Base-by-base conservation (phyloP, 202 grass and related monocot genomes). In the Musa balbisiana region DNA sequence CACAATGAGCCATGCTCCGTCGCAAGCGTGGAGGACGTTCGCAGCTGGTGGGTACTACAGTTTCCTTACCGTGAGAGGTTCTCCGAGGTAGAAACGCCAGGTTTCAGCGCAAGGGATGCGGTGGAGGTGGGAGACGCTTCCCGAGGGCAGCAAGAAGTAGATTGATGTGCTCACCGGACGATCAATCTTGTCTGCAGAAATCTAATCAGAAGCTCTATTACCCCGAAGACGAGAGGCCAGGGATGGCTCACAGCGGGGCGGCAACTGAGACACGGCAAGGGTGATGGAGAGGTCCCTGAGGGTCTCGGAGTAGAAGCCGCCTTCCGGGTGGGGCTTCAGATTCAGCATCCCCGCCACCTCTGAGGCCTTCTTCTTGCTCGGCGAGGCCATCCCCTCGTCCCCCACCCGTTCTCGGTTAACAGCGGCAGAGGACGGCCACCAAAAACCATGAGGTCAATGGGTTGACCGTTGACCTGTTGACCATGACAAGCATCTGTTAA, bases 41-140 rank as follows among this genome's bases (percentile, higher is more conserved):
- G 27, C 27, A n/a, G 10, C 21, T 71, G 15, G 10, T 60, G 76
- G 27, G 33, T 29, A 2, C 29, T 65, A 63, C 49, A 26, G 43
- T n/a, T 33, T 20, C 71, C 87, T 69, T 77, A 93, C 94, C 76
- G 94, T 98, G 72, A 98, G 94, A 78, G 94, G 94, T 49, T 98
- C 90, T 79, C 94, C 94, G 81, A 87, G 86, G 88, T 98, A 98
- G 64, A 98, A 98, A 80, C 93, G 94, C 94, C 94, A 93, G 68
- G 91, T 98, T 85, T 98, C 94, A 75, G 94, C 88, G 64, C 86
- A 93, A 50, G 94, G 95, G 64, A 99, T 99, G 59, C 95, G 95
- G 65, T 95, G 95, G 49, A 99, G 83, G 49, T 71, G 88, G 21
- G 95, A 92, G 62, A 99, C 85, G 73, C 87, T 88, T 21, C 91